These are phyloP conservation scores for Musa balbisiana DNA, from an alignment of 202 grass and related monocot genomes.

Conservation along the genomic window DNA sequence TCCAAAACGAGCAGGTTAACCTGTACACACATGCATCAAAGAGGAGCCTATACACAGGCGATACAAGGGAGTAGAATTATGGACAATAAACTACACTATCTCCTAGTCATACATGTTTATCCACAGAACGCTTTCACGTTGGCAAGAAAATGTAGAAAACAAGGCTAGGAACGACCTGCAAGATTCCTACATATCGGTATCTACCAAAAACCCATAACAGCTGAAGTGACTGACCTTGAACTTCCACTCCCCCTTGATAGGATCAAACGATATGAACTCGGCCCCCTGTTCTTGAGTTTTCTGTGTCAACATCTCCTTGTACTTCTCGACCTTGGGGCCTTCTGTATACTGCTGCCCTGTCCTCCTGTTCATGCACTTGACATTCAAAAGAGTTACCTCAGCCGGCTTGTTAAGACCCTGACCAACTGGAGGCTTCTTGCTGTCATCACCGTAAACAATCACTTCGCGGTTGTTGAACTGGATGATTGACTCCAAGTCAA, in stretches of 20 bases:
- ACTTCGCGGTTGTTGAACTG: conserved; percentile 83
- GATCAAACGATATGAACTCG: conserved; percentile 60
- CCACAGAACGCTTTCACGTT: too few species aligned
- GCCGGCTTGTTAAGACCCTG: conserved; percentile 77
- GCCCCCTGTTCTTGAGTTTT: conserved; percentile 62
- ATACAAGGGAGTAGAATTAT: too few species aligned
- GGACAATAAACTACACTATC: too few species aligned
- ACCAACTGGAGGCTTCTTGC: conserved; percentile 65
- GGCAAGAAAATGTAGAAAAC: too few species aligned
- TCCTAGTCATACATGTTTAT: too few species aligned
- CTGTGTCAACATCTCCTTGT: conserved; percentile 65
- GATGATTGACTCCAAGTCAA: conserved; percentile 63
- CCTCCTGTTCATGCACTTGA: conserved; percentile 71
- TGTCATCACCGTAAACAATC: conserved; percentile 79
- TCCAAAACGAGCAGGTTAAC: too few species aligned
- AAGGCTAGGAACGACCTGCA: too few species aligned
- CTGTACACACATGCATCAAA: too few species aligned
- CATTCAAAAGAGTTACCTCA: conserved; percentile 63
- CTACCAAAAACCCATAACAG: conserved; percentile 28
- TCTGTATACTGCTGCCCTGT: conserved; percentile 37
- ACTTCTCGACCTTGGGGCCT: conserved; percentile 53
- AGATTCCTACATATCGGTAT: too few species aligned
- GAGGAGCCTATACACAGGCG: too few species aligned
- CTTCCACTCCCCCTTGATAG: conserved; percentile 64
- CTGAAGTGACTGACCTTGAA: conserved; percentile 90